Evolutionary conservation across 1,284 basidiomycete genomes (phyloP), one percentile per base, ranked within the genome.

Genomic region (Boletus smithii): DNA sequence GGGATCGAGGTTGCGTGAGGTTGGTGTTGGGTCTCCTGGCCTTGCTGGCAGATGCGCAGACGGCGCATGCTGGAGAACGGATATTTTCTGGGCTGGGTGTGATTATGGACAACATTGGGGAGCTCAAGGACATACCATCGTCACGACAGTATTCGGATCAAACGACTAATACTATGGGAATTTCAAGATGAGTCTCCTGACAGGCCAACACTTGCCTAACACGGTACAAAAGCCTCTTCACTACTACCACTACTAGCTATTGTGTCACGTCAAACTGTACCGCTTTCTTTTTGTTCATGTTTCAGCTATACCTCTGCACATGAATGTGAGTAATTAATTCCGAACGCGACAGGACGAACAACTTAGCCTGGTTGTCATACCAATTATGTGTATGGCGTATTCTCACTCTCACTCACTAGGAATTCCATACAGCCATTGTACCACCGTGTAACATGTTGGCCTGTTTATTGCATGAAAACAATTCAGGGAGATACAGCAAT

Each of bases 1-100:
- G 0, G 95, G 94, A 62, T 98, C 86, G 34, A 99, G 82, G 68
- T 99, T 99, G 46, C 95, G 80, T 11, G 90, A 91, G 1, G 85
- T 81, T 0, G 95, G 95, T 0, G 87, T 88, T 5, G 90, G 88
- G 62, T 93, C 90, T 18, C 91, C 89, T 18, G 76, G 81, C 16
- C 86, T 72, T 20, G 66, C 66, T 14, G 86, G 88, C 4, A 91
- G 71, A 67, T 93, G 89, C 4, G 76, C 69, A 36, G 86, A 80
- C 10, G 88, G 82, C 14, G 85, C 87, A 76, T 93, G 88, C 62
- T 94, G 90, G 1, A 95, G 77, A 13, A 91, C 88, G 42, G 85
- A 87, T 55, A 95, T 90, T 83, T 91, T 92, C 91, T 90, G 40
- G 11, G 36, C 29, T 11, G 14, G 35, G 13, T 33, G 30, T 49